Evolutionary conservation across 164 flowering plant species (phyloP).

Genomic region (Macadamia tetraphylla): DNA sequence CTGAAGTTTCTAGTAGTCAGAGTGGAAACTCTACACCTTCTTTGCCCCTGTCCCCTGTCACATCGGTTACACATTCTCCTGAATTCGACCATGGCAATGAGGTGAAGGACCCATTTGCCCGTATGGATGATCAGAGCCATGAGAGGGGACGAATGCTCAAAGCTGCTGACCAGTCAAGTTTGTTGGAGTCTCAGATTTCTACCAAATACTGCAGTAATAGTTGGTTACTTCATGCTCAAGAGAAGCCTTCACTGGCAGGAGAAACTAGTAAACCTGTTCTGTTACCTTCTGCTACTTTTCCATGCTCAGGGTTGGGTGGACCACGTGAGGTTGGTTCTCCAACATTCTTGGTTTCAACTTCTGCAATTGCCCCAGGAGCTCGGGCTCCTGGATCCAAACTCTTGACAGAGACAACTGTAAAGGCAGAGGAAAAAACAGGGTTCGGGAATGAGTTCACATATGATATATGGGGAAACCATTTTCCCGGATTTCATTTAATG

Average conservation of each 20-base stretch:
- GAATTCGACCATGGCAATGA: slow-evolving; percentile 27
- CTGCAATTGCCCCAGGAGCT: slow-evolving; percentile 52
- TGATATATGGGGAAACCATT: slow-evolving; percentile 89
- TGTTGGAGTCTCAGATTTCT: slow-evolving; percentile 17
- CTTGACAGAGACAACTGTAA: slow-evolving; percentile 19
- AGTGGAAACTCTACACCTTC: slow-evolving; percentile 95
- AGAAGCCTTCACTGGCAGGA: slow-evolving; percentile 21
- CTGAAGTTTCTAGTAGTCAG: slow-evolving; percentile 81
- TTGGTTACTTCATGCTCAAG: slow-evolving; percentile 17
- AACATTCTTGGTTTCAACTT: slow-evolving; percentile 30
- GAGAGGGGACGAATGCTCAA: slow-evolving; percentile 16
- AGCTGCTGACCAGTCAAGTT: slow-evolving; percentile 12
- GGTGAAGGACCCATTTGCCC: slow-evolving; percentile 27
- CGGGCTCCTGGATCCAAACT: slow-evolving; percentile 88
- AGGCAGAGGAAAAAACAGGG: slow-evolving; percentile 24
- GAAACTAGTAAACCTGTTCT: slow-evolving; percentile 34
- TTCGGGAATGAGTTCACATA: slow-evolving; percentile 41
- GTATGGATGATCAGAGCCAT: slow-evolving; percentile 8
- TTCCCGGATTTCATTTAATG: slow-evolving; percentile 39
- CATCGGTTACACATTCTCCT: slow-evolving; percentile 37
- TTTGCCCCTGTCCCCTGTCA: slow-evolving; percentile 75
- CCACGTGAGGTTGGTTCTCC: slow-evolving; percentile 19
- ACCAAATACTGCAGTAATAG: slow-evolving; percentile 7
- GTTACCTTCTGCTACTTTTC: slow-evolving; percentile 64
- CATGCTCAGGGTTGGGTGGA: slow-evolving; percentile 26